Percentiles rank a stretch among this genome's conserved stretches.
Evolutionary conservation across 1,284 basidiomycete species (phyloP).

Genomic region (Ganoderma leucocontextum): DNA sequence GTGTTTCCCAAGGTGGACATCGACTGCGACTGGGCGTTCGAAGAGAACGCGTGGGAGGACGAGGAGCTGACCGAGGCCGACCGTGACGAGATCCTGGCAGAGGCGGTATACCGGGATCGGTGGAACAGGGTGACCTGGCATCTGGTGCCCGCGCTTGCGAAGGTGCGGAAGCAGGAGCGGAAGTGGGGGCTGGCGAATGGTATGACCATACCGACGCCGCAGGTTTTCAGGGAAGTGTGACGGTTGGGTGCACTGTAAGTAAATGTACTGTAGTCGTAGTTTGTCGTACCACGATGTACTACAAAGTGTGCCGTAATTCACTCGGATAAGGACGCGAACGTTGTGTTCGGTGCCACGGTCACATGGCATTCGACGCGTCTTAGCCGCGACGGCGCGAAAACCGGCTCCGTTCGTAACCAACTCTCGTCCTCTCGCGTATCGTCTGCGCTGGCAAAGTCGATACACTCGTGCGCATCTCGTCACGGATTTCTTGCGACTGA

Average conservation of each 20-base stretch:
- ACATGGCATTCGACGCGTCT: neutral
- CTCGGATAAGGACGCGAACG: neutral
- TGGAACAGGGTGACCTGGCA: slow-evolving; percentile 4
- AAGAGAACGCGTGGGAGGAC: slow-evolving; percentile 7
- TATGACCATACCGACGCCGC: neutral
- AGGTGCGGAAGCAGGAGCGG: slow-evolving; percentile 14
- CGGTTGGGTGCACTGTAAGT: neutral
- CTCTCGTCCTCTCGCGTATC: neutral
- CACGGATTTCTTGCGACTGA: neutral
- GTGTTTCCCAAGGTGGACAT: slow-evolving; percentile 13
- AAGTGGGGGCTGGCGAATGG: slow-evolving; percentile 11
- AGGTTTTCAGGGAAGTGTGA: neutral
- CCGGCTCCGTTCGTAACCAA: neutral
- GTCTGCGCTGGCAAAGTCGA: neutral
- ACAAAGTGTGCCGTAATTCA: neutral
- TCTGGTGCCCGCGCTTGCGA: slow-evolving; percentile 6
- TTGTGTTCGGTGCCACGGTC: neutral
- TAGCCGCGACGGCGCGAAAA: neutral
- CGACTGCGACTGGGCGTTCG: slow-evolving; percentile 4
- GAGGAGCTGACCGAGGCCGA: slow-evolving; percentile 11
- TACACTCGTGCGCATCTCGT: neutral
- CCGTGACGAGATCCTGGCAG: slow-evolving; percentile 5
- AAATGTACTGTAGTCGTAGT: neutral
- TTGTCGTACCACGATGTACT: neutral
- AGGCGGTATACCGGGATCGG: neutral